Percentiles rank a stretch among this genome's conserved stretches.
Conservation (phyloP, 495 filamentous ascomycete species). For the Pyrenopolyporus hunteri region DNA sequence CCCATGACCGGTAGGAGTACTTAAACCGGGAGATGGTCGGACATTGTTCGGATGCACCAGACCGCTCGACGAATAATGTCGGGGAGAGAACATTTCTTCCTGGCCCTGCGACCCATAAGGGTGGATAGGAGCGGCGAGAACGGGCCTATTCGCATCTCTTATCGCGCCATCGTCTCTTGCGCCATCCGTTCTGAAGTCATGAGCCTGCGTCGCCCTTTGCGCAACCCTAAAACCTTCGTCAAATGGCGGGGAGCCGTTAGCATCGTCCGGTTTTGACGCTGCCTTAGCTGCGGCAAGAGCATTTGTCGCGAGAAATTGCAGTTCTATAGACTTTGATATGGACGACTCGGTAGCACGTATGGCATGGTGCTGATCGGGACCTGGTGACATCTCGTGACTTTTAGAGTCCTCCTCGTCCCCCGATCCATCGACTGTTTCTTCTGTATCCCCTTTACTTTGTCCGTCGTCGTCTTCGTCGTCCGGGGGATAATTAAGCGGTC, state of each 20-base stretch:
- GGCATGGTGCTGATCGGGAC: slow-evolving; percentile 23
- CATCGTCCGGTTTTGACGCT: slow-evolving; percentile 36
- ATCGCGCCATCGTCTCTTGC: slow-evolving; percentile 25
- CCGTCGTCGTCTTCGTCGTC: slow-evolving; percentile 35
- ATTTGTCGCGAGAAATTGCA: slow-evolving; percentile 51
- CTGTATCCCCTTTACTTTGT: slow-evolving; percentile 36
- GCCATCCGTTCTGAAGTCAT: slow-evolving; percentile 17
- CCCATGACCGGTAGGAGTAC: slow-evolving; percentile 39
- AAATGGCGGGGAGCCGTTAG: slow-evolving; percentile 29
- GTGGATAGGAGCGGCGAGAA: slow-evolving; percentile 40
- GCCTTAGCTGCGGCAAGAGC: slow-evolving; percentile 42
- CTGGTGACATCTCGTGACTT: slow-evolving; percentile 41
- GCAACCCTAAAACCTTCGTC: slow-evolving; percentile 27
- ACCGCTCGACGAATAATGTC: slow-evolving; percentile 29
- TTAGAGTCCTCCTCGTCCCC: slow-evolving; percentile 40
- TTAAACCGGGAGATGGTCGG: slow-evolving; percentile 42
- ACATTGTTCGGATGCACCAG: slow-evolving; percentile 41
- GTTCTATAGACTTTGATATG: slow-evolving; percentile 34
- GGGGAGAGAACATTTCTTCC: slow-evolving; percentile 36
- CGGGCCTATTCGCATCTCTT: slow-evolving; percentile 34
- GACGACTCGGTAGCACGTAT: slow-evolving; percentile 21
- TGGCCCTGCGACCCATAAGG: slow-evolving; percentile 37
- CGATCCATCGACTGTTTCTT: slow-evolving; percentile 35
- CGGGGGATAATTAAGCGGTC: slow-evolving; percentile 30
- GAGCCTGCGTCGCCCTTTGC: slow-evolving; percentile 20